Base-by-base conservation (phyloP, 2,329 filamentous ascomycete genomes). In the Triangularia setosa region DNA sequence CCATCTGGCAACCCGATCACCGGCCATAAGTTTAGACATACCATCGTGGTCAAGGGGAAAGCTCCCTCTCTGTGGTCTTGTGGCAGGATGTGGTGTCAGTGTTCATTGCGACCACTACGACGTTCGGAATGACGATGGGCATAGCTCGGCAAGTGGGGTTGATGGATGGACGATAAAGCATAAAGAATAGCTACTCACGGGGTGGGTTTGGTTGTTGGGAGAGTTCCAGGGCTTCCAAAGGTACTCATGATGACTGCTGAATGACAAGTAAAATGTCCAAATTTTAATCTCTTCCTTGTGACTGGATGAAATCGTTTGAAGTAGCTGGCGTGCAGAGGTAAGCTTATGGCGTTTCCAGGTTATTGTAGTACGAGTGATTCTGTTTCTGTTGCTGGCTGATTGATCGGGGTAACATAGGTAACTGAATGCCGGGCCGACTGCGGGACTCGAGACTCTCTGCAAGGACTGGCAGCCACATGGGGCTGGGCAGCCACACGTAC, bases 21-120 rank as follows among this genome's bases (percentile, higher is more conserved):
- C 35, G 35, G 35, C 27, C 16, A 53, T 60, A 25, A 27, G 18
- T 33, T 25, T 27, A 30, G 8, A 16, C 78, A 69, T 72, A 80
- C 80, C 92, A 76, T 97, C 93, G 73, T 97, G 93, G 77, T 98
- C 94, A 63, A 98, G 87, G n/a, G 94, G 94, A 74, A 98, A 98
- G 72, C 92, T 96, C 63, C 94, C 94, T 72, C 93, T 88, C 76
- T 97, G 91, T 4, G 94, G 94, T 64, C 92, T 95, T 70, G 21
- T 64, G 40, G 25, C 16, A 30, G 25, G 58, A 44, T 59, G 30
- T 62, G 52, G 18, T 25, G 28, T 11, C 9, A 24, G 23, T 12
- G 11, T 16, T 23, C 40, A 18, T 3, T 12, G 23, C 5, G 27
- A n/a, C 35, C 4, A n/a, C 6, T 33, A 64, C n/a, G 11, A 12